Evolutionary conservation across 306 rosid species (phyloP).

Genomic region (Cotoneaster glaucophyllus): DNA sequence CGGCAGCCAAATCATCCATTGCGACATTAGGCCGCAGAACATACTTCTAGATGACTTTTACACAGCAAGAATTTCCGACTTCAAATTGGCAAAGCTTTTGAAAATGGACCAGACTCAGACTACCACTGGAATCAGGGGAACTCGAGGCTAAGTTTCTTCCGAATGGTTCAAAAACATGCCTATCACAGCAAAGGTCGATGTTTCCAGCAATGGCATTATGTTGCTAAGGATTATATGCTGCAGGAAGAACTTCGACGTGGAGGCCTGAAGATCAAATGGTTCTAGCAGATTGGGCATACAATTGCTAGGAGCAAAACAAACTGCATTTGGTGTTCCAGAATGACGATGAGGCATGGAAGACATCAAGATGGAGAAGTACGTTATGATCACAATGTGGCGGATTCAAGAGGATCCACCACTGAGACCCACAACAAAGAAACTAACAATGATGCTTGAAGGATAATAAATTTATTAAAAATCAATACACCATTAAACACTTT

Average conservation of each 20-base stretch:
- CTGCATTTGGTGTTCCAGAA: too few species aligned
- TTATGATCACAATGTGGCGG: background rate
- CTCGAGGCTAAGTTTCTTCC: constrained; percentile 24
- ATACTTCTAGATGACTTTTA: constrained; percentile 15
- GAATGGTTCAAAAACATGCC: constrained; percentile 18
- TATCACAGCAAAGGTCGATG: background rate
- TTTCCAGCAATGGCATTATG: background rate
- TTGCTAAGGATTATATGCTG: background rate
- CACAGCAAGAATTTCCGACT: constrained; percentile 17
- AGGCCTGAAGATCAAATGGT: background rate
- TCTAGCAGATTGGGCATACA: background rate
- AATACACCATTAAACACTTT: rapidly evolving
- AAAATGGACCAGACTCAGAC: constrained; percentile 17
- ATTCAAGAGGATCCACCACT: constrained; percentile 15
- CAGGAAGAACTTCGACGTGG: background rate
- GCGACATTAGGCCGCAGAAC: constrained; percentile 37
- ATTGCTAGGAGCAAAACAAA: background rate
- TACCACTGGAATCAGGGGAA: constrained; percentile 16
- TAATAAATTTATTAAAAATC: too few species aligned
- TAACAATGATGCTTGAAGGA: constrained; percentile 8
- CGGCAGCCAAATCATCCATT: constrained; percentile 18
- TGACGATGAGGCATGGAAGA: background rate
- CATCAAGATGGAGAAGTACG: background rate
- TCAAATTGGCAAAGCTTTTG: constrained; percentile 27
- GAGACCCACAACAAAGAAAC: constrained; percentile 10